phyloP scores from a whole-genome alignment of 208 protist genomes.

The Leishmania amazonensis region DNA sequence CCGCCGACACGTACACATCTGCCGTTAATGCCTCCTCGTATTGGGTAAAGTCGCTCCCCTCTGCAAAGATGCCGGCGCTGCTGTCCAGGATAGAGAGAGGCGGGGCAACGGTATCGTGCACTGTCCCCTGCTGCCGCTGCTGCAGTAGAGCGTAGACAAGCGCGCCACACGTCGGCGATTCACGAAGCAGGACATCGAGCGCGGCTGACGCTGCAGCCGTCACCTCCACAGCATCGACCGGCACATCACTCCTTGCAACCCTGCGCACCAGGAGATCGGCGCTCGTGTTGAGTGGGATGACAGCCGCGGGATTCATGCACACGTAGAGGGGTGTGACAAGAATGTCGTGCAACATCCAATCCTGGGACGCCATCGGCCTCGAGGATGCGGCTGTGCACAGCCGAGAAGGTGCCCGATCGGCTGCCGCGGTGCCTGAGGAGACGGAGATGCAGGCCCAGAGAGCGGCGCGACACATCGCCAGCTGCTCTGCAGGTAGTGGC shows the following conservation, averaged over 20 bases:
- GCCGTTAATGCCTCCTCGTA: neutral
- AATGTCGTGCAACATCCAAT: constrained; percentile 5
- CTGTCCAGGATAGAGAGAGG: constrained; percentile 3
- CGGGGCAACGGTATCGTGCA: neutral
- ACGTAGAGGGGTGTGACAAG: constrained; percentile 32
- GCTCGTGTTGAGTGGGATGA: constrained; percentile 3
- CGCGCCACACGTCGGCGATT: constrained; percentile 2
- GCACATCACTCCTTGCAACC: neutral
- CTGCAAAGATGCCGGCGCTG: neutral
- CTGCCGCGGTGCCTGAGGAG: neutral
- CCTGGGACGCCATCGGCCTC: neutral
- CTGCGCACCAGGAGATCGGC: neutral
- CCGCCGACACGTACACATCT: constrained; percentile 13
- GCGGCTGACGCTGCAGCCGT: neutral
- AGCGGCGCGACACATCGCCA: neutral
- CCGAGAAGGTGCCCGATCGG: neutral
- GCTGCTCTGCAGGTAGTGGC: constrained; percentile 27
- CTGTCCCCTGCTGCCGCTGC: neutral
- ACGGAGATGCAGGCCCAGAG: neutral
- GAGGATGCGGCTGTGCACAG: neutral
- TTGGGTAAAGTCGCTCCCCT: neutral
- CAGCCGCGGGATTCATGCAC: neutral
- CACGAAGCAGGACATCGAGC: constrained; percentile 6
- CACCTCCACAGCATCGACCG: neutral
- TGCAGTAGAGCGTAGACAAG: constrained; percentile 21